Base-by-base conservation (phyloP, 306 rosid genomes). In the Vachellia pachyceras region DNA sequence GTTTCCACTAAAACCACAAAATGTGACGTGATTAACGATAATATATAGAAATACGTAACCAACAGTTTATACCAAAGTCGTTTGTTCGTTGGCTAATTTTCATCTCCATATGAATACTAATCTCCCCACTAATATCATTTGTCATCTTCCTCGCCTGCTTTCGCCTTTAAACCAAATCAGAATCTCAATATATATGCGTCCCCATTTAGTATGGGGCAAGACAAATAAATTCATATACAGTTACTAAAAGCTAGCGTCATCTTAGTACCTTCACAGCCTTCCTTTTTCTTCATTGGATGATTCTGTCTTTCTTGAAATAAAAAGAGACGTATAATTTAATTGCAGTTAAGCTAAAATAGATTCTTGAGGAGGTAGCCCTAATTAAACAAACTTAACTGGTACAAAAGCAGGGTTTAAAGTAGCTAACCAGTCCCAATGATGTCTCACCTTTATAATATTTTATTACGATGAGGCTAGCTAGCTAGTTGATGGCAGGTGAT, bases 301-400 rank as follows among this genome's bases (percentile, higher is more conserved):
- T 2, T 3, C 20, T 57, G 52, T 54, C 61, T 54, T 54, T 54
- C 11, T 54, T 54, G 60, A 52, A 18, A 23, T 29, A 18, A 52
- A 52, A 17, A 60, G 2, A 60, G 12, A 22, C 5, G n/a, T n/a
- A 36, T 10, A 50, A 25, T 29, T 42, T 50, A 9, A 33, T 5
- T 22, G 13, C 3, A 10, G 14, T 22, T 57, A 10, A 10, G 25
- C 61, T 45, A 68, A 83, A 72, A 78, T 41, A 33, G 64, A 44
- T 69, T 75, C 74, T 69, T 58, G 71, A 61, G 11, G 14, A 0
- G 33, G 76, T 13, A 50, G 9, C 54, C 69, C 35, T 20, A 22
- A 8, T 52, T 80, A 63, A 64, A 52, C 52, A 77, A 80, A 55
- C 75, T 50, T 84, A 41, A 66, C 35, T 61, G n/a, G 40, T 5